Conservation (phyloP, 345 rosid species). For the Kernera saxatilis region DNA sequence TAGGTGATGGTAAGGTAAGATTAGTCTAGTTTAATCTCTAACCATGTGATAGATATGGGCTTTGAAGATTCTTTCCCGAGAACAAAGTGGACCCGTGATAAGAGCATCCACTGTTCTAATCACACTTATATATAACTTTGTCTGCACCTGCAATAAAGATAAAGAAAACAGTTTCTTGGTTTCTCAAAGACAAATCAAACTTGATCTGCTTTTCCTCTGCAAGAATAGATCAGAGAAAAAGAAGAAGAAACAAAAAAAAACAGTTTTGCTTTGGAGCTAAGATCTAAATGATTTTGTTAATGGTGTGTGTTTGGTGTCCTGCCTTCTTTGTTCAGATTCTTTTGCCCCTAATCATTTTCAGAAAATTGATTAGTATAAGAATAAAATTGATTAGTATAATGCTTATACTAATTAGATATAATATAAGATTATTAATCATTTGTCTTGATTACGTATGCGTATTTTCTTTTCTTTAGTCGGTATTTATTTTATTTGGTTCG, state of each 20-base stretch:
- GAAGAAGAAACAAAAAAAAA: not conserved
- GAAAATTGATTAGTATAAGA: not conserved
- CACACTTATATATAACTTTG: slow-evolving; percentile 15
- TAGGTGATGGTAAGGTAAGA: slow-evolving; percentile 1
- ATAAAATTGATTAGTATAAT: not conserved
- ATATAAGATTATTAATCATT: not conserved
- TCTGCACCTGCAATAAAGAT: not conserved
- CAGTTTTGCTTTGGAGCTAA: not conserved
- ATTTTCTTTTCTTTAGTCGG: not conserved
- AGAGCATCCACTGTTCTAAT: slow-evolving; percentile 27
- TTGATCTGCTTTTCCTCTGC: slow-evolving; percentile 17
- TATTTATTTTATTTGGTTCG: not conserved
- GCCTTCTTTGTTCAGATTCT: slow-evolving; percentile 19
- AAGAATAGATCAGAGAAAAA: not conserved
- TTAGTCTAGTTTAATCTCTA: slow-evolving; percentile 8
- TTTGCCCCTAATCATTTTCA: not conserved
- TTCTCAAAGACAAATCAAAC: slow-evolving; percentile 17
- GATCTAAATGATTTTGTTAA: not conserved
- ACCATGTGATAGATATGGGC: slow-evolving; percentile 8
- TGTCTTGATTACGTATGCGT: slow-evolving; percentile 21
- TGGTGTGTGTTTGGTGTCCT: slow-evolving; percentile 17
- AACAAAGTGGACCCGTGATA: slow-evolving; percentile 27
- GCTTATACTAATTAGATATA: not conserved
- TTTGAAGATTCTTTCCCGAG: slow-evolving; percentile 5
- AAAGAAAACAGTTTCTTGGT: not conserved